Base-by-base conservation (phyloP, 176 grass and related monocot genomes). In the Oryza coarctata region DNA sequence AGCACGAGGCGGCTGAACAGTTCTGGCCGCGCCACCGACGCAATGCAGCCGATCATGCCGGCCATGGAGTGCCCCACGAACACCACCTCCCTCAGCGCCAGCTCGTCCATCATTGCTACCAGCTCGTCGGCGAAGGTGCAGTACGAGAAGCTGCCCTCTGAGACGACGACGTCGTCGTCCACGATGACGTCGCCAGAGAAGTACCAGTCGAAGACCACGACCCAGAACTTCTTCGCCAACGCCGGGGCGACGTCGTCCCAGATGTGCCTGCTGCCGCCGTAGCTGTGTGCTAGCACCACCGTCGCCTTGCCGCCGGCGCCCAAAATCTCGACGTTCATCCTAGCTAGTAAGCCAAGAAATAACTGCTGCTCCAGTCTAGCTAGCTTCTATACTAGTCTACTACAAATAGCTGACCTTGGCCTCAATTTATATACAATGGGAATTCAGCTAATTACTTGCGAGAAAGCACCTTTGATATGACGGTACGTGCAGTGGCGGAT, bases 151-250 rank as follows among this genome's bases (percentile, higher is more conserved):
- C 71, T 60, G 25, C 36, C 28, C 17, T 84, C 63, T 0, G 31
- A 39, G 25, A 23, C 20, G 9, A 23, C 45, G 14, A 5, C 39
- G 12, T 13, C 39, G 69, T 20, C 26, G 3, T 78, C 62, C 47
- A 29, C 6, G 80, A 6, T 72, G 33, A 28, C 73, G 1, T 70
- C 50, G 44, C 67, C 84, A 7, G 85, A 84, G 83, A 97, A 94
- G 74, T 89, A 87, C 95, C 95, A 97, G 80, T 97, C 95, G 87
- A 97, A 97, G 60, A 94, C 78, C 20, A 97, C 63, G 25, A 97
- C 70, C 29, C 82, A 80, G 85, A 87, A 92, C 74, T 15, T 92
- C 70, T 72, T 73, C 7, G 68, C 76, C 55, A 97, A 74, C 28
- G 84, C 77, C 55, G 88, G 74, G 0, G 91, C 40, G 5, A 97